These are phyloP conservation scores for Pleomassaria siparia DNA, from an alignment of 2,329 filamentous ascomycete genomes.

Conservation along the genomic window DNA sequence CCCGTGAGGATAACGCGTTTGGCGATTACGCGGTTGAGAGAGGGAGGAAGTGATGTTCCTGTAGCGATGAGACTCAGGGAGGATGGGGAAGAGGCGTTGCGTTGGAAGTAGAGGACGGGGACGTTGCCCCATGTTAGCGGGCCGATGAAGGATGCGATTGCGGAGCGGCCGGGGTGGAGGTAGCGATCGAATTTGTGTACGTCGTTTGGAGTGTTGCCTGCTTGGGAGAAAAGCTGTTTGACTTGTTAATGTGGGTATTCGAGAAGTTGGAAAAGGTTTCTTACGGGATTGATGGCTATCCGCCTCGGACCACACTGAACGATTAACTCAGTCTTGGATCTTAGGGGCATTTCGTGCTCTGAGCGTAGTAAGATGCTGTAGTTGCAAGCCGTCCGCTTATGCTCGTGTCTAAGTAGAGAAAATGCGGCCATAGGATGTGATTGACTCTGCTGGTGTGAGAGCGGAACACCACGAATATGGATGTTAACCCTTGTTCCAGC, in stretches of 20 bases:
- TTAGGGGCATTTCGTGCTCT: constrained; percentile 73
- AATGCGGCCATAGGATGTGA: constrained; percentile 71
- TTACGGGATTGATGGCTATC: constrained; percentile 75
- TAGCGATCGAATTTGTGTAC: constrained; percentile 96
- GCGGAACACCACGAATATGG: constrained; percentile 65
- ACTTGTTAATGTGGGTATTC: constrained; percentile 3
- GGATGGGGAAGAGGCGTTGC: constrained; percentile 40
- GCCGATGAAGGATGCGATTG: constrained; percentile 85
- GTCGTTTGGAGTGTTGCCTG: constrained; percentile 88
- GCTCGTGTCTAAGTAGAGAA: constrained; percentile 88
- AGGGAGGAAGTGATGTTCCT: constrained; percentile 80
- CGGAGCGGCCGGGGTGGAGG: constrained; percentile 85
- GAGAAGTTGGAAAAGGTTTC: constrained; percentile 1
- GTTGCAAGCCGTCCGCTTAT: constrained; percentile 85
- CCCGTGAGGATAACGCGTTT: constrained; percentile 94
- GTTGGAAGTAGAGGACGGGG: constrained; percentile 84
- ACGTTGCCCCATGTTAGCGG: constrained; percentile 93
- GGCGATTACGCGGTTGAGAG: constrained; percentile 76
- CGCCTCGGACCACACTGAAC: constrained; percentile 88
- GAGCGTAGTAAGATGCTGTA: constrained; percentile 84
- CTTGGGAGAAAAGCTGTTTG: constrained; percentile 71
- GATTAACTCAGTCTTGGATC: constrained; percentile 89
- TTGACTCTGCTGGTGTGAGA: constrained; percentile 55
- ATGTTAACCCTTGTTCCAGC: constrained; percentile 83
- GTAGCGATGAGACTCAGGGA: constrained; percentile 76